Conservation (phyloP, 202 grass and related monocot species). For the Bolboschoenoplectus hybrid region DNA sequence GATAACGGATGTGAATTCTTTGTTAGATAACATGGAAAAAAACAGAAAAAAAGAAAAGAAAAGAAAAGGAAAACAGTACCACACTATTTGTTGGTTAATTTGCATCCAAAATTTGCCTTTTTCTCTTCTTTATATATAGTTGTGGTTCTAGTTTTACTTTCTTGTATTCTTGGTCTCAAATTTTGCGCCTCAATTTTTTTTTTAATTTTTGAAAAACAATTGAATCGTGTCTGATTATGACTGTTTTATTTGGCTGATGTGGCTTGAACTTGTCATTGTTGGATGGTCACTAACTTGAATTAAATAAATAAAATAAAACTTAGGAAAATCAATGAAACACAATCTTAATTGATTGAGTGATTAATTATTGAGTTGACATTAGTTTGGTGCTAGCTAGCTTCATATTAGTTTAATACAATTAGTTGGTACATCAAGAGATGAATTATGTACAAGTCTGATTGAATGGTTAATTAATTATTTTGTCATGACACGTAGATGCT, state of each 20-base stretch:
- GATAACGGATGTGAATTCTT: too few relatives aligned
- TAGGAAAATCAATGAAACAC: neutral
- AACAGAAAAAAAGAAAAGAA: too few relatives aligned
- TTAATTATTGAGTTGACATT: slow-evolving; percentile 17
- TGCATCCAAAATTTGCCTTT: slow-evolving; percentile 9
- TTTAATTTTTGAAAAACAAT: neutral
- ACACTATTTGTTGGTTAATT: neutral
- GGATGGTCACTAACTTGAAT: neutral
- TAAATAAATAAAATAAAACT: neutral
- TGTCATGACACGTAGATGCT: neutral
- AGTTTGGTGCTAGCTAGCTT: neutral
- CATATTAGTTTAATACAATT: neutral
- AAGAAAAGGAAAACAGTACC: neutral
- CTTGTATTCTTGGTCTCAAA: neutral
- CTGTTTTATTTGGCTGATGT: slow-evolving; percentile 5
- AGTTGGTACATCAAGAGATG: neutral
- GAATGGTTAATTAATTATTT: neutral
- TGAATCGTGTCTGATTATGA: neutral
- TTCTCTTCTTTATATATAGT: neutral
- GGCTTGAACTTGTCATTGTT: neutral
- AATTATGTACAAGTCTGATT: neutral
- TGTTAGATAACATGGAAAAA: too few relatives aligned
- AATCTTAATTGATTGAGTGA: neutral
- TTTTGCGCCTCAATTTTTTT: neutral
- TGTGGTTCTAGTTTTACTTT: slow-evolving; percentile 22